Evolutionary conservation across 495 filamentous ascomycete genomes (phyloP).

Genomic region (Aspergillus olivimuriae): DNA sequence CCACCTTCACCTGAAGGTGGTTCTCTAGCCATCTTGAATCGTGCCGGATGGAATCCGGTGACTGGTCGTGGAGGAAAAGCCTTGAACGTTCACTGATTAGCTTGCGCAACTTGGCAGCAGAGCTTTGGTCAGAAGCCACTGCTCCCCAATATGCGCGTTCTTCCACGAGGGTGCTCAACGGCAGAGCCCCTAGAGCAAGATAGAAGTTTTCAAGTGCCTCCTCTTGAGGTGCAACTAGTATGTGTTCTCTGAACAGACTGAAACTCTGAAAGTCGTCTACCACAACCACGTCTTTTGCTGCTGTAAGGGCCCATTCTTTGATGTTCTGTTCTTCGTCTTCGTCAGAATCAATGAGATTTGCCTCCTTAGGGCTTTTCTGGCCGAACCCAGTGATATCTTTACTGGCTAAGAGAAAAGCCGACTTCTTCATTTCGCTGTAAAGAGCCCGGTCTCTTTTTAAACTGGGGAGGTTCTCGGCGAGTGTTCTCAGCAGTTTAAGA

Average conservation of each 20-base stretch:
- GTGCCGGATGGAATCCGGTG: constrained; percentile 62
- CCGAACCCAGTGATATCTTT: constrained; percentile 55
- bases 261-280: constrained; percentile 84
- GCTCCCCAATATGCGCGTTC: constrained; percentile 43
- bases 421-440: constrained; percentile 65
- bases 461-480: constrained; percentile 60
- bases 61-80: constrained; percentile 76
- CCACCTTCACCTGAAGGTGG: constrained; percentile 70
- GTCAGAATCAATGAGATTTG: constrained; percentile 22
- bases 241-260: constrained; percentile 69
- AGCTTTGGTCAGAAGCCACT: constrained; percentile 43
- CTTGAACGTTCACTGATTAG: constrained; percentile 79
- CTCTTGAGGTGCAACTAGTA: constrained; percentile 82
- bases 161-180: constrained; percentile 40
- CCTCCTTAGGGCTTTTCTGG: constrained; percentile 17
- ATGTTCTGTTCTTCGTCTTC: constrained; percentile 64
- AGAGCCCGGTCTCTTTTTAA: constrained; percentile 76
- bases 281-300: constrained; percentile 65
- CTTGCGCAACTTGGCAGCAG: constrained; percentile 57
- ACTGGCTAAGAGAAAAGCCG: constrained; percentile 72
- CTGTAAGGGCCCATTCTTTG: constrained; percentile 67
- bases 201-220: constrained; percentile 84
- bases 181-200: constrained; percentile 39
- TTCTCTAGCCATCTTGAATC: constrained; percentile 86
- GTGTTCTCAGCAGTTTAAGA: constrained; percentile 65